phyloP scores from a whole-genome alignment of 2,329 filamentous ascomycete species.

The Botryotinia convoluta region DNA sequence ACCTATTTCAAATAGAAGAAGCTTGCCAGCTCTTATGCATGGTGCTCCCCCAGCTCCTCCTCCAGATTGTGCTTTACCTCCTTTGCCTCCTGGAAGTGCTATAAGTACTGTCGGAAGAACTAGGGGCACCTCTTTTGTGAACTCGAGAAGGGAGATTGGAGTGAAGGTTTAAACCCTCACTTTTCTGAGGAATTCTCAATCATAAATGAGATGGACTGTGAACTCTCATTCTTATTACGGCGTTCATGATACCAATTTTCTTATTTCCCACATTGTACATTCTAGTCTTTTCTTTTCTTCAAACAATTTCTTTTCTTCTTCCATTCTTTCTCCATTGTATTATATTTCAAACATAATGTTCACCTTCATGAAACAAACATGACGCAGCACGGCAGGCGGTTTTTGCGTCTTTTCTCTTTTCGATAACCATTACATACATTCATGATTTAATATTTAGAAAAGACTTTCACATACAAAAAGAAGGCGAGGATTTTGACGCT shows the following conservation, averaged over 20 bases:
- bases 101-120: conserved; percentile 1
- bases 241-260: conserved; percentile 6
- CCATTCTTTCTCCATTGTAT: background rate
- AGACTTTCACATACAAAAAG: background rate
- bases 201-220: background rate
- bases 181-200: background rate
- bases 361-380: conserved; percentile 4
- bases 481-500: background rate
- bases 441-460: conserved; percentile 3
- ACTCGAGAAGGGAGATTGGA: conserved; percentile 5
- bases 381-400: background rate
- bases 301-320: background rate
- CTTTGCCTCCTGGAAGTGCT: conserved; percentile 29
- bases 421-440: conserved; percentile 1
- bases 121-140: background rate
- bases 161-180: background rate
- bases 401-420: background rate
- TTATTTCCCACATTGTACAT: background rate
- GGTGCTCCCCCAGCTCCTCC: conserved; percentile 38
- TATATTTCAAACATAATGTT: background rate
- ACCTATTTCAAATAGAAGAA: conserved; percentile 29
- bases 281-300: background rate
- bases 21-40: conserved; percentile 32
- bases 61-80: conserved; percentile 37
- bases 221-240: background rate